Conservation (phyloP, 192 early-diverging fungal species). For the Gonapodya prolifera region DNA sequence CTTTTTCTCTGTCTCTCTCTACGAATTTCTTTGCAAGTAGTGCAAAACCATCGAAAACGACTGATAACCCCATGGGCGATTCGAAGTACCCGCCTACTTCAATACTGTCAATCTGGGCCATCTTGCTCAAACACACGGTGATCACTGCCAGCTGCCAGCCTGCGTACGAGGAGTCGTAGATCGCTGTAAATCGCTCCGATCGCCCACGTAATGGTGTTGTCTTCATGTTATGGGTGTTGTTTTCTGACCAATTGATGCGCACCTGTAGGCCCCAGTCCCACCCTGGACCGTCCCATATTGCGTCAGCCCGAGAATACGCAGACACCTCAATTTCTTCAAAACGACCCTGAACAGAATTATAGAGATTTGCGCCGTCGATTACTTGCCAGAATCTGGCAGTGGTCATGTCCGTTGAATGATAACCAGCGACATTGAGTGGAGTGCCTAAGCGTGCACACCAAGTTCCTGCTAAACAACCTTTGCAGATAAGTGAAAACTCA, state of each 20-base stretch:
- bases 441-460: background rate
- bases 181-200: background rate
- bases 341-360: background rate
- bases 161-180: slow-evolving; percentile 12
- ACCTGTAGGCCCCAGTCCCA: slow-evolving; percentile 10
- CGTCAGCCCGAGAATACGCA: background rate
- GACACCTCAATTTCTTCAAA: background rate
- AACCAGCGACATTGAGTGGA: background rate
- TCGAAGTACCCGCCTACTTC: slow-evolving; percentile 15
- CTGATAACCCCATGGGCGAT: background rate
- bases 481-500: slow-evolving; percentile 8
- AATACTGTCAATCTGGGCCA: slow-evolving; percentile 11
- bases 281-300: slow-evolving; percentile 4
- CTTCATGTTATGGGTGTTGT: slow-evolving; percentile 10
- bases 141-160: slow-evolving; percentile 16
- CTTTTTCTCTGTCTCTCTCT: no score
- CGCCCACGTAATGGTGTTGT: slow-evolving; percentile 1
- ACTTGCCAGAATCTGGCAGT: background rate
- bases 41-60: background rate
- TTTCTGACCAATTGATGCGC: slow-evolving; percentile 13
- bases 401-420: background rate
- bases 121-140: slow-evolving; percentile 9
- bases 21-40: background rate
- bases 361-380: background rate
- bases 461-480: background rate